A percentile compares a stretch with the other conserved stretches of the same genome.
Evolutionary conservation across 2,329 filamentous ascomycete species (phyloP).

Genomic region (Malbranchea zuffiana): DNA sequence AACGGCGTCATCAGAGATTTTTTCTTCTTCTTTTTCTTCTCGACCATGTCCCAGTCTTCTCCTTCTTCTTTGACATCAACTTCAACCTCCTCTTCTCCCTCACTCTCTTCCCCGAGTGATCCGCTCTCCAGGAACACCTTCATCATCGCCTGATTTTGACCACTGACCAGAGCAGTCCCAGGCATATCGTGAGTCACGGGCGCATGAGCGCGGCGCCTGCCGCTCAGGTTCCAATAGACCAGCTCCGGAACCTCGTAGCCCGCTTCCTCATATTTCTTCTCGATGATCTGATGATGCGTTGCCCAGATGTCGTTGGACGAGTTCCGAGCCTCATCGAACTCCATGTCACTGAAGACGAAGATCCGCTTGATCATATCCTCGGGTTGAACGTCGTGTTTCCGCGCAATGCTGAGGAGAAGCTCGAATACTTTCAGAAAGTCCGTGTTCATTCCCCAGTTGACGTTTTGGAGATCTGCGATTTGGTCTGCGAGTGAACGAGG

Average conservation of each 20-base stretch:
- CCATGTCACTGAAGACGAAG: constrained; percentile 53
- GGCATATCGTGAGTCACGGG: constrained; percentile 11
- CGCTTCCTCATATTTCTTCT: constrained; percentile 34
- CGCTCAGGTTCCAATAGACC: constrained; percentile 23
- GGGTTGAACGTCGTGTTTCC: constrained; percentile 39
- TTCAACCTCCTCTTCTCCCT: constrained; percentile 20
- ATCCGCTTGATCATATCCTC: constrained; percentile 52
- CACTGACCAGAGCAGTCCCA: constrained; percentile 13
- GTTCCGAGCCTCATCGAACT: constrained; percentile 39
- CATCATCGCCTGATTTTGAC: constrained; percentile 40
- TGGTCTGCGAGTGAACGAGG: constrained; percentile 34
- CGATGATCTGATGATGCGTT: constrained; percentile 43
- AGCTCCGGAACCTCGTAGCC: constrained; percentile 50
- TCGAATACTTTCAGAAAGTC: constrained; percentile 46
- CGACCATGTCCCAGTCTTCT: constrained; percentile 12
- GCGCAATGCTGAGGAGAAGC: constrained; percentile 46
- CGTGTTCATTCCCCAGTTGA: constrained; percentile 38
- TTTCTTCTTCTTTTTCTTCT: constrained; percentile 23
- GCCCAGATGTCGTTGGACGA: constrained; percentile 25
- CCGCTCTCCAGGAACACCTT: constrained; percentile 47
- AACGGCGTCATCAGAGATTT: constrained; percentile 22
- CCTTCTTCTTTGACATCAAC: too few relatives aligned
- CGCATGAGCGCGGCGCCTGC: neutral
- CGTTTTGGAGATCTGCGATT: constrained; percentile 21
- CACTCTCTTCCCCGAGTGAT: constrained; percentile 24